A percentile compares a stretch with the other conserved stretches of the same genome.
phyloP scores from a whole-genome alignment of 1,284 basidiomycete species.

The Trametes versicolor region DNA sequence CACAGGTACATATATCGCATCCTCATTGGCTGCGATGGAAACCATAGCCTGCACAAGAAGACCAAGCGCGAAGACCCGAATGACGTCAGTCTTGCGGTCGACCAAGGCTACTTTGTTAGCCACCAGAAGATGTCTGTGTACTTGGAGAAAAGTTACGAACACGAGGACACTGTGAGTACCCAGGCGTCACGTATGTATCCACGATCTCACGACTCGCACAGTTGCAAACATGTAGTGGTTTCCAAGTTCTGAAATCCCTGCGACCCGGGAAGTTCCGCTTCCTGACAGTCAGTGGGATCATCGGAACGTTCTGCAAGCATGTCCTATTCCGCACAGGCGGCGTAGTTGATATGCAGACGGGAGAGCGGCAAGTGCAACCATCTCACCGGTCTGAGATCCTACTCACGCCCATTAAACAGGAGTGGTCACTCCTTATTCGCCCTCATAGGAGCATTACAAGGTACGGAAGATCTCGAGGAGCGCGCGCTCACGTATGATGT shows the following conservation, averaged over 20 bases:
- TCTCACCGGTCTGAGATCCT: background rate
- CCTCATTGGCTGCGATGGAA: constrained; percentile 4
- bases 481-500: background rate
- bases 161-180: background rate
- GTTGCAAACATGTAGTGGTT: constrained; percentile 4
- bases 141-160: constrained; percentile 4
- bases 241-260: constrained; percentile 3
- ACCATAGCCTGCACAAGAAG: constrained; percentile 18
- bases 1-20: constrained; percentile 9
- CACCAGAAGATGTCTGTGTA: background rate
- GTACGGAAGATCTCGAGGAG: background rate
- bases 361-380: background rate
- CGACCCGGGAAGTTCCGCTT: constrained; percentile 5
- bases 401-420: background rate
- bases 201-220: background rate
- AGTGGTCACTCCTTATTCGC: background rate
- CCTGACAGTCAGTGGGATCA: constrained; percentile 5
- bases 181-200: background rate
- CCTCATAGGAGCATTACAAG: background rate
- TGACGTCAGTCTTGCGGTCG: background rate
- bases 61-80: constrained; percentile 4
- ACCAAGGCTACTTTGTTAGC: constrained; percentile 6
- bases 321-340: background rate
- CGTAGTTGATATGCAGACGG: background rate
- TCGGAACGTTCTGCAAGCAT: constrained; percentile 1